Percentiles rank a stretch among this genome's conserved stretches.
Evolutionary conservation across 2,329 filamentous ascomycete species (phyloP).

Genomic region (Bertia moriformis): DNA sequence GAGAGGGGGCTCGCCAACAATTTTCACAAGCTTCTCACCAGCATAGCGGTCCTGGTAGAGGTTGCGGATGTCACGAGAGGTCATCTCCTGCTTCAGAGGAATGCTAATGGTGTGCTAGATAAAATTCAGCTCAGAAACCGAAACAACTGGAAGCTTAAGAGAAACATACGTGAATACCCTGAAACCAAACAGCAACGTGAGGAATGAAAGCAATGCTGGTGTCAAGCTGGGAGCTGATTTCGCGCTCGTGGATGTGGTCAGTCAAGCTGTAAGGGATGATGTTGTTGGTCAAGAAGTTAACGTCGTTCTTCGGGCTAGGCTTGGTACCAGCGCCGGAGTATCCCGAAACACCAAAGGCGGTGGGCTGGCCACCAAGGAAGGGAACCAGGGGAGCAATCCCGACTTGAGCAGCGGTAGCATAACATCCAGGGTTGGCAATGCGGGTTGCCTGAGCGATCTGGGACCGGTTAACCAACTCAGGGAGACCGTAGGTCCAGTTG

Average conservation of each 20-base stretch:
- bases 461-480: constrained; percentile 66
- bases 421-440: constrained; percentile 89
- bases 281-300: constrained; percentile 70
- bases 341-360: constrained; percentile 78
- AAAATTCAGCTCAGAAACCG: background rate
- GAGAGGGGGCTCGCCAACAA: constrained; percentile 71
- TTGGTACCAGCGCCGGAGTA: constrained; percentile 94
- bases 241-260: constrained; percentile 86
- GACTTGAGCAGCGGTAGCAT: constrained; percentile 82
- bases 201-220: constrained; percentile 71
- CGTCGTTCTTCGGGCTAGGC: constrained; percentile 84
- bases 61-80: constrained; percentile 78
- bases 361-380: constrained; percentile 63
- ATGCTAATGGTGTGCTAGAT: constrained; percentile 71
- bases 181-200: constrained; percentile 93
- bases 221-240: constrained; percentile 70
- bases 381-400: constrained; percentile 71
- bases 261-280: constrained; percentile 82
- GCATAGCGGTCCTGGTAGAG: constrained; percentile 94
- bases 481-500: constrained; percentile 78
- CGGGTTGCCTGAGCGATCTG: constrained; percentile 65
- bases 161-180: constrained; percentile 54
- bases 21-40: constrained; percentile 86
- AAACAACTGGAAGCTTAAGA: background rate
- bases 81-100: constrained; percentile 74